phyloP scores from a whole-genome alignment of 495 filamentous ascomycete genomes.

The Tuber magnatum region DNA sequence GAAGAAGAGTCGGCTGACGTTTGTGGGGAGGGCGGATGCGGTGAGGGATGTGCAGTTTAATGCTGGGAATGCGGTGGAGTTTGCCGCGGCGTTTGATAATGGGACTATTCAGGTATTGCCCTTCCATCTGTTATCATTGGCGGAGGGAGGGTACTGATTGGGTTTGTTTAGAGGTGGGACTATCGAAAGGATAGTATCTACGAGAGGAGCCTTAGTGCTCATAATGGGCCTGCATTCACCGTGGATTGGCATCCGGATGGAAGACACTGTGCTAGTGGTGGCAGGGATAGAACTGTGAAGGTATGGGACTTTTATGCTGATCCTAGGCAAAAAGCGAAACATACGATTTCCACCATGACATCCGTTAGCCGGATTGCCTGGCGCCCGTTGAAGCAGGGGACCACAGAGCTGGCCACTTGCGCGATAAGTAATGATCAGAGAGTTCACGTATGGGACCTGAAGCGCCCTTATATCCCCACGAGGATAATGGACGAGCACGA shows the following conservation, averaged over 20 bases:
- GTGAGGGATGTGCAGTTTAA: slow-evolving; percentile 57
- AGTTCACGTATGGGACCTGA: slow-evolving; percentile 89
- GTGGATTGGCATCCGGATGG: slow-evolving; percentile 97
- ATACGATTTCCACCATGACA: slow-evolving; percentile 52
- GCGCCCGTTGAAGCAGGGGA: slow-evolving; percentile 59
- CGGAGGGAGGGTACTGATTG: slow-evolving; percentile 43
- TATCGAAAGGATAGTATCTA: slow-evolving; percentile 54
- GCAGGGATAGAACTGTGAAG: slow-evolving; percentile 67
- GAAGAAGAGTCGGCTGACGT: slow-evolving; percentile 52
- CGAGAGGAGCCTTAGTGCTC: slow-evolving; percentile 70
- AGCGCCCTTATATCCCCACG: slow-evolving; percentile 75
- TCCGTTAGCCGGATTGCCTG: slow-evolving; percentile 73
- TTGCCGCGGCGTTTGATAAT: slow-evolving; percentile 84
- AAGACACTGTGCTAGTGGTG: slow-evolving; percentile 74
- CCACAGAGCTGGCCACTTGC: slow-evolving; percentile 59
- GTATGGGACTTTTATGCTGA: slow-evolving; percentile 89
- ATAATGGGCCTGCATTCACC: slow-evolving; percentile 68
- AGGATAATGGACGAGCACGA: slow-evolving; percentile 74
- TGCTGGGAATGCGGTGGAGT: slow-evolving; percentile 63
- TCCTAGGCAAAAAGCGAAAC: slow-evolving; percentile 70
- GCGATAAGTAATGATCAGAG: slow-evolving; percentile 60
- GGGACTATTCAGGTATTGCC: slow-evolving; percentile 37
- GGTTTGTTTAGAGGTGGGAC: slow-evolving; percentile 56
- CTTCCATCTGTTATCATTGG: neutral
- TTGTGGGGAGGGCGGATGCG: slow-evolving; percentile 62